Evolutionary conservation across 176 grass and related monocot species (phyloP).

Genomic region (Luzula sylvatica): DNA sequence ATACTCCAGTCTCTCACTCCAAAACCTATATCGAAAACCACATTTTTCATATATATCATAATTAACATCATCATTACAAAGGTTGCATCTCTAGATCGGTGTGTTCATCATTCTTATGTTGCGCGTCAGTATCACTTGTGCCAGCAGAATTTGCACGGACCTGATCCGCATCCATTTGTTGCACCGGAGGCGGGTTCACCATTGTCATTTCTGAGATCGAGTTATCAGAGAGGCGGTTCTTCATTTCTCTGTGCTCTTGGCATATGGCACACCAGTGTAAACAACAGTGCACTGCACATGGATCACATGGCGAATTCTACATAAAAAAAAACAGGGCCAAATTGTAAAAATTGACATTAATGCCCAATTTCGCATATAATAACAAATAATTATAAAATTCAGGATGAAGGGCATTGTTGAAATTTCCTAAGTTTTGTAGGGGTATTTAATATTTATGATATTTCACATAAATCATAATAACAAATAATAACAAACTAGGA

Average conservation of each 20-base stretch:
- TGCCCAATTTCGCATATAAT: too few species aligned
- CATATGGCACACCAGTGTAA: constrained; percentile 53
- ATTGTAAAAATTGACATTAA: too few species aligned
- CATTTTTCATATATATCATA: too few species aligned
- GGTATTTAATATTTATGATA: too few species aligned
- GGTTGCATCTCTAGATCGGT: constrained; percentile 25
- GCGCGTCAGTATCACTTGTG: neutral
- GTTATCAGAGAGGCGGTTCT: constrained; percentile 36
- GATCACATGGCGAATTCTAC: constrained; percentile 54
- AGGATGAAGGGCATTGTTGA: too few species aligned
- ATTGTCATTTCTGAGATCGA: constrained; percentile 26
- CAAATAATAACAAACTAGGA: too few species aligned
- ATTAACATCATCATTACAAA: too few species aligned
- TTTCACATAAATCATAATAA: too few species aligned
- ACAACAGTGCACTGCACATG: constrained; percentile 47
- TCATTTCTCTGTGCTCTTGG: constrained; percentile 66
- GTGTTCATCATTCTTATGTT: constrained; percentile 15
- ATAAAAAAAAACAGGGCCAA: neutral
- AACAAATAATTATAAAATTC: too few species aligned
- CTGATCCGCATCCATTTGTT: constrained; percentile 40
- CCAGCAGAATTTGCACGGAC: neutral
- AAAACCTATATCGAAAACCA: too few species aligned
- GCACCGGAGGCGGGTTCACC: constrained; percentile 38
- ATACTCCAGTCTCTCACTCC: too few species aligned
- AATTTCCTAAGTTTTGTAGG: too few species aligned